Base-by-base conservation (phyloP, 2,329 filamentous ascomycete genomes). In the Coleophoma cylindrospora region DNA sequence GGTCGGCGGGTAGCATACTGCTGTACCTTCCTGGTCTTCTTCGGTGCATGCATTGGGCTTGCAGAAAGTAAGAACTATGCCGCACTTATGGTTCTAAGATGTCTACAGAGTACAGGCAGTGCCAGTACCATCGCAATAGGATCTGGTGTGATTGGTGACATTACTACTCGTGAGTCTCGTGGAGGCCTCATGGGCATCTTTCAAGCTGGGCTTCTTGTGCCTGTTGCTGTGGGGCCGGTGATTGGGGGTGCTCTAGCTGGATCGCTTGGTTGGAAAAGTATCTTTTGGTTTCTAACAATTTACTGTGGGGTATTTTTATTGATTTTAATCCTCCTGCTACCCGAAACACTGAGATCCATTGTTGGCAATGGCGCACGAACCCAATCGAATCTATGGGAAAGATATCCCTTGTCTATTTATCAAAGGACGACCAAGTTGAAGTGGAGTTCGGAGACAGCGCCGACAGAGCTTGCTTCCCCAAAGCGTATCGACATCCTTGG, bases 71-170 rank as follows among this genome's bases (percentile, higher is more conserved):
- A 64, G 3, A 73, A 68, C 38, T 75, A 73, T 48, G 59, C 62
- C 0, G 61, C 68, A 0, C 61, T 84, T 4, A 55, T 84, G 17
- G 69, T 76, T 0, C 64, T 83, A 3, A 70, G 80, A 2, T 75
- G 73, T 52, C 58, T 83, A 5, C 81, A 84, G 57, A 78, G 76
- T 8, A 72, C 76, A 1, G 80, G 83, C 0, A 82, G 75, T 40
- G 79, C 76, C 50, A 76, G 76, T 2, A 83, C 81, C 0, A 70
- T 85, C 2, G 76, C 83, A 0, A 69, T 87, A 3, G 71, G 71
- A 0, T 69, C 70, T 22, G 84, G 78, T 0, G 76, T 87, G 1
- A 75, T 87, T 2, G 80, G 80, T 1, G 85, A 89, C 59, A 69
- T 86, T 7, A 72, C 79, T 11, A 84, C 80, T 0, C 75, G 75